These are phyloP conservation scores for Talaromyces adpressus DNA, from an alignment of 495 filamentous ascomycete species.

Conservation along the genomic window DNA sequence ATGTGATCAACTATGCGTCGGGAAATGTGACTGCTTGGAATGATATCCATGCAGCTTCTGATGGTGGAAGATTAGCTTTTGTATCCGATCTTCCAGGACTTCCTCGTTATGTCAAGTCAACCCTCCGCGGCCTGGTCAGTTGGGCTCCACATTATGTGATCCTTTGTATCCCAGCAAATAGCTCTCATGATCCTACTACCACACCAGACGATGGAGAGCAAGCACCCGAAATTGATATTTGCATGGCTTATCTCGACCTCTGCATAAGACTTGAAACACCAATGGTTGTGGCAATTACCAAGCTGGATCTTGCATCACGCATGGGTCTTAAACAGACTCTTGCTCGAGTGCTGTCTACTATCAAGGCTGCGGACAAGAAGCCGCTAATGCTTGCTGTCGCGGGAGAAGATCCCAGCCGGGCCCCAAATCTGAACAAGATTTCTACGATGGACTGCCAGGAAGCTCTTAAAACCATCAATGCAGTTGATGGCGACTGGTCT, in stretches of 20 bases:
- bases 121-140: constrained; percentile 78
- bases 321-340: constrained; percentile 59
- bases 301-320: constrained; percentile 79
- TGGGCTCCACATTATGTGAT: constrained; percentile 95
- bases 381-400: constrained; percentile 58
- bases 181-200: constrained; percentile 43
- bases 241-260: constrained; percentile 75
- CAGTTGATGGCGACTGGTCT: constrained; percentile 33
- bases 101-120: constrained; percentile 79
- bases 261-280: constrained; percentile 73
- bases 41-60: constrained; percentile 77
- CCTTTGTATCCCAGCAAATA: constrained; percentile 80
- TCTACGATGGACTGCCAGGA: constrained; percentile 39
- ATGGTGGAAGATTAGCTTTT: constrained; percentile 70
- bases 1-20: constrained; percentile 79
- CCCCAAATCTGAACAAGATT: constrained; percentile 30
- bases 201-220: constrained; percentile 46
- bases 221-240: constrained; percentile 56
- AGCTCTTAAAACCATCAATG: constrained; percentile 41
- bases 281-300: constrained; percentile 77
- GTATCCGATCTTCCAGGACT: constrained; percentile 88
- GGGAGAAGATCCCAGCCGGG: constrained; percentile 24
- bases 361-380: constrained; percentile 68
- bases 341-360: constrained; percentile 60
- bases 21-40: constrained; percentile 88